Conservation (phyloP, 805 yeast genomes). For the Hanseniaspora vineae region DNA sequence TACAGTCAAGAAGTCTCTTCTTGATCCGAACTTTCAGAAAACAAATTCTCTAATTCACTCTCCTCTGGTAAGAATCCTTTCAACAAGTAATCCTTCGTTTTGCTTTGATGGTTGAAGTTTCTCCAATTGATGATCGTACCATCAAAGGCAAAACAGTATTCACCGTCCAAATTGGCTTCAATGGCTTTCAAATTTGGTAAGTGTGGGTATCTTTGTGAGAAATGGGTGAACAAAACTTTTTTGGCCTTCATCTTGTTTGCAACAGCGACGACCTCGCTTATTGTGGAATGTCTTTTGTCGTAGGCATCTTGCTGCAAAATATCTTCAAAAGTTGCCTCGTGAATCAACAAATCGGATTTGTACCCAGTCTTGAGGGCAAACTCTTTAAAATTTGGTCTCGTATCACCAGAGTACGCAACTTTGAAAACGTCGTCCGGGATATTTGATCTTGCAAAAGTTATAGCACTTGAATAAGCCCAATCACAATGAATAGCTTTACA, state of each 20-base stretch:
- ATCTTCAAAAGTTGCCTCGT: conserved; percentile 88
- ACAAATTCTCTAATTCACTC: conserved; percentile 11
- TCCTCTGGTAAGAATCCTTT: conserved; percentile 22
- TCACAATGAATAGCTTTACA: conserved; percentile 79
- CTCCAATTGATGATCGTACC: conserved; percentile 36
- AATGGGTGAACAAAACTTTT: conserved; percentile 72
- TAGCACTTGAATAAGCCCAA: conserved; percentile 59
- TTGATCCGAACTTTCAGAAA: conserved; percentile 6
- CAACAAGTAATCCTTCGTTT: conserved; percentile 16
- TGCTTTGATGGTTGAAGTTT: not conserved
- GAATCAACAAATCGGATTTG: conserved; percentile 63
- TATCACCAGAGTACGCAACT: conserved; percentile 87
- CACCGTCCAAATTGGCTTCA: conserved; percentile 16
- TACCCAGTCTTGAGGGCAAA: conserved; percentile 54
- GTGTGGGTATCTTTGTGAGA: conserved; percentile 77
- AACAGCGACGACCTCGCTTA: conserved; percentile 70
- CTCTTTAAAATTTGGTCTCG: conserved; percentile 56
- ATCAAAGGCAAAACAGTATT: conserved; percentile 48
- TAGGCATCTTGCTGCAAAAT: conserved; percentile 65
- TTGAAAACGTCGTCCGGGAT: conserved; percentile 33
- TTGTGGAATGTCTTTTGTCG: conserved; percentile 75
- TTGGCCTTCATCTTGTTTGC: conserved; percentile 60
- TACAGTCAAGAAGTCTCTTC: too few species aligned
- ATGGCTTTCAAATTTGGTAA: conserved; percentile 28
- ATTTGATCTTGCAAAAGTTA: conserved; percentile 30